Evolutionary conservation across 108 stramenopile genomes (phyloP), one percentile per base, ranked within the genome.

Genomic region (Cyclostephanos tholiformis): DNA sequence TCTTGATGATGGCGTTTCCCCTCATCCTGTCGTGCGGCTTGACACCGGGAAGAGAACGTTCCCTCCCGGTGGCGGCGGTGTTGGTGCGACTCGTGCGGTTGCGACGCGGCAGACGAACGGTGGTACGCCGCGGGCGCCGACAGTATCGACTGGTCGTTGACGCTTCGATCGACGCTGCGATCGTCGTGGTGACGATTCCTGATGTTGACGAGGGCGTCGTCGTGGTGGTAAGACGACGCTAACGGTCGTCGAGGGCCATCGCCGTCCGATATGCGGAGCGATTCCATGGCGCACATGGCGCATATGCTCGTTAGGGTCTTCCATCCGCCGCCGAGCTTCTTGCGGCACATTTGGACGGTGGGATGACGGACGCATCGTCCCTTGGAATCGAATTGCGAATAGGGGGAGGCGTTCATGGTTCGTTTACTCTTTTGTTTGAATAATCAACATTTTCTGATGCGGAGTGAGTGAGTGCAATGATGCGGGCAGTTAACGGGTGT

Each of bases 311-410:
- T 25, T 2, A 53, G 6, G 10, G 20, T 53, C 52, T 53, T 53
- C 52, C 52, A 53, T 53, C 52, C 52, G 52, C 52, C 52, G 17
- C 20, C 23, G 23, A 25, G 20, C 7, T 16, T 53, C 52, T 53
- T 53, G 52, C 52, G 19, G 2, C 23, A 20, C 52, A 53, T n/a
- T 53, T 53, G 52, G 25, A 53, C 25, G 20, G 52, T 1, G 4
- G 52, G 52, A n/a, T 53, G 52, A 6, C 19, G 6, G 23, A 53
- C 25, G 52, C 52, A 53, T 22, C 52, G 52, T 53, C 52, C 52
- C 25, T 53, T 53, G 25, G 52, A 22, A 25, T 53, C 52, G 52
- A 22, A 53, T 53, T 53, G 52, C 6, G 52, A 53, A 14, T 53
- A 53, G 52, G 13, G n/a, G 13, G 41, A 9, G 41, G 41, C 41